Percentiles rank a stretch among this genome's conserved stretches.
Evolutionary conservation across 2,329 filamentous ascomycete genomes (phyloP).

Genomic region (Alternaria panax): DNA sequence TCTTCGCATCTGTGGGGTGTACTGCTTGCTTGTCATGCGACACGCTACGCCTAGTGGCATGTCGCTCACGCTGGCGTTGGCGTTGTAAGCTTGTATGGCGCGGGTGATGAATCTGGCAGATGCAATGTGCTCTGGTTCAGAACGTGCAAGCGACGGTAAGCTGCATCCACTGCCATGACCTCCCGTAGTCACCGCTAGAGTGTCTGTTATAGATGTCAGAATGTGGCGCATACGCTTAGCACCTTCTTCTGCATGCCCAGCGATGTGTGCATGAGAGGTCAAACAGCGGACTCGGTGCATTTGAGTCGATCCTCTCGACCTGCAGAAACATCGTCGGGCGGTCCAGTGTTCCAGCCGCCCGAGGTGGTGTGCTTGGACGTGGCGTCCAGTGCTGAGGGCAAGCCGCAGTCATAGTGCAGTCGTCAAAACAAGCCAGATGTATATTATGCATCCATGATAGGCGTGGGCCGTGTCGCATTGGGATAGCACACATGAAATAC

Average conservation of each 20-base stretch:
- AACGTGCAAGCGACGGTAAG: conserved; percentile 24
- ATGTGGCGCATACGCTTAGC: conserved; percentile 1
- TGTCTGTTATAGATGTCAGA: conserved; percentile 8
- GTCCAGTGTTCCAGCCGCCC: conserved; percentile 27
- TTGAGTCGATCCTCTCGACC: conserved; percentile 28
- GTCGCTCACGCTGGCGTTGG: conserved; percentile 21
- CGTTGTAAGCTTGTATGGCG: conserved; percentile 23
- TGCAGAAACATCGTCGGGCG: conserved; percentile 26
- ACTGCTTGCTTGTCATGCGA: conserved; percentile 29
- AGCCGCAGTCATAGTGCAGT: conserved; percentile 30
- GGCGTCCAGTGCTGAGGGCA: conserved; percentile 35
- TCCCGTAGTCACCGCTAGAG: conserved; percentile 13
- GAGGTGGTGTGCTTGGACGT: conserved; percentile 30
- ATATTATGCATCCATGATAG: conserved; percentile 35
- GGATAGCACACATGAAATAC: conserved; percentile 41
- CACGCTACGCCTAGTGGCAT: conserved; percentile 26
- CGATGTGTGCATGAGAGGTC: conserved; percentile 25
- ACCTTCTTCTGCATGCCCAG: conserved; percentile 8
- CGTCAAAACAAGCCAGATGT: conserved; percentile 32
- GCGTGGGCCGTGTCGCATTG: conserved; percentile 29
- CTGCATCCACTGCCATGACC: conserved; percentile 25
- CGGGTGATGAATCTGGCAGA: conserved; percentile 31
- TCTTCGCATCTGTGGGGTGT: conserved; percentile 20
- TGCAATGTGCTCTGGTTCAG: conserved; percentile 30
- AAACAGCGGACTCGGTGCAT: conserved; percentile 40